Base-by-base conservation (phyloP, 202 grass and related monocot species). In the Musa balbisiana region DNA sequence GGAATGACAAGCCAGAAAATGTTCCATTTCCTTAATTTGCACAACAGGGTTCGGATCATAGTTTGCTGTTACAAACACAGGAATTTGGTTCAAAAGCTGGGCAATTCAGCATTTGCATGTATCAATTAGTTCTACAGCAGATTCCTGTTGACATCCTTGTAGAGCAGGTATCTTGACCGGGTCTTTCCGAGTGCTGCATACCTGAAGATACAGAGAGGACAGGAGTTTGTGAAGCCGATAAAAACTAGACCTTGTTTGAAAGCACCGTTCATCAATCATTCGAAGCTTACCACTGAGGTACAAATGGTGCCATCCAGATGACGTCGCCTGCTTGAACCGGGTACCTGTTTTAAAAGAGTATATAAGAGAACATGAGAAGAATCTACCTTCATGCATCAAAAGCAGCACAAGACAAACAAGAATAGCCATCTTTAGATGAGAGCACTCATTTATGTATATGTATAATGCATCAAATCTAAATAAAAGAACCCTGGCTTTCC, bases 301-400 rank as follows among this genome's bases (percentile, higher is more conserved):
- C 91, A 86, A 98, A 98, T 0, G 94, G 94, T 22, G 91, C 87
- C 94, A 98, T 98, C 94, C 94, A 98, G 76, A 98, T 98, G 67
- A 81, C 79, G 56, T 98, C 94, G 10, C 94, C 94, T 63, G 94
- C 85, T 90, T 98, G 94, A 69, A 98, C 66, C 2, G 94, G 91
- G 53, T 98, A 98, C 94, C 94, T 98, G 73, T 80, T 55, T 73
- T 77, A 81, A 66, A 78, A 62, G 54, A 80, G 67, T 51, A 80
- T 73, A 52, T 51, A 20, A 71, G 24, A 76, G 55, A 81, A 22
- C 2, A 79, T 2, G 9, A 71, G 68, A 70, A 81, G 26, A 22
- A 67, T 74, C 33, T 43, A 43, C 5, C 33, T 43, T 43, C 33
- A 8, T 12, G 4, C 14, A 71, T 1, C 69, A 51, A 9, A 71